Base-by-base conservation (phyloP, 2,329 filamentous ascomycete genomes). In the Cladosporium cucumerinum region DNA sequence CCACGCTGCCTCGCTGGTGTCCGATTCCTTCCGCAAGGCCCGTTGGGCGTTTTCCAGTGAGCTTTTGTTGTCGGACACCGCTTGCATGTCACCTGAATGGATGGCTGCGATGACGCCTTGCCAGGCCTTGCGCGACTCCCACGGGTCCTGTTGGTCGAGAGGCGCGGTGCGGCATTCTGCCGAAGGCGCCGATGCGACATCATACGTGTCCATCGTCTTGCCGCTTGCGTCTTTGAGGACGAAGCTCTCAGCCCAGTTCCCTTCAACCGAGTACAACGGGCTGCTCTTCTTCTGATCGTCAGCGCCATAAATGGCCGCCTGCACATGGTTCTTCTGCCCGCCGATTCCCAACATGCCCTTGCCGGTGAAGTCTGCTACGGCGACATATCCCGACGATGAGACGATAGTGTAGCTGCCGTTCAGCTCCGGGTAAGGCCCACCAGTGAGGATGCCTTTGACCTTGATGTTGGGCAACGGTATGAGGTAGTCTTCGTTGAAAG, bases 111-210 rank as follows among this genome's bases (percentile, higher is more conserved):
- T 78, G 5, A 80, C 78, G 5, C 73, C 75, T 11, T 70, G 65
- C 80, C 80, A 82, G 5, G 80, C 80, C 66, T 73, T 78, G 18
- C 79, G 70, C 25, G 77, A 78, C 67, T 82, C 80, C 79, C 79
- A 82, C 0, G 78, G 75, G 69, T 81, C 79, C 63, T 82, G 79
- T 32, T 78, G 67, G 1, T 75, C 70, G 5, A 77, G 52, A 16
- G 76, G 72, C 12, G 70, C 66, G 2, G 71, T 70, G 18, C 67
- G 65, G 59, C 74, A 75, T 26, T 67, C 66, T 11, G 67, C 69
- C 18, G 70, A 57, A 25, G 66, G 65, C 23, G 71, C 70, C 11
- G 67, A 23, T 14, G 68, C 65, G 16, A 74, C 69, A 59, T 72
- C 73, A 62, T 77, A 78, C 0, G 68, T 73, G 48, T 81, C 79